Conservation (phyloP, 805 yeast species). For the Metschnikowia kunwiensis region DNA sequence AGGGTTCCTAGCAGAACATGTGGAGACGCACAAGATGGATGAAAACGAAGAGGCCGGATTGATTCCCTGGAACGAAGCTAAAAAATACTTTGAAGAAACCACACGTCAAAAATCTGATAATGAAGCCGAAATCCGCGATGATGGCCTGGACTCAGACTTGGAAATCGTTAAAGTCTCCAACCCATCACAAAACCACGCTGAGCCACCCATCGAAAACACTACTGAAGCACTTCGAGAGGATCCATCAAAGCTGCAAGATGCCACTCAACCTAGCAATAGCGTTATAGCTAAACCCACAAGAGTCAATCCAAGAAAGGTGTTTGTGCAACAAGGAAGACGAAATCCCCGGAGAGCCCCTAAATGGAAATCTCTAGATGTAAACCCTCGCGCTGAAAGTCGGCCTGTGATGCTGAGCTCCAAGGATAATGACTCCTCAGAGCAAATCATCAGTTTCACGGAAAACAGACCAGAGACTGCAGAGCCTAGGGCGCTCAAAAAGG, state of each 20-base stretch:
- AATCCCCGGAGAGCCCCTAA: background rate
- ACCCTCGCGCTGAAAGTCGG: too few relatives aligned
- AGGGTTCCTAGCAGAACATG: slow-evolving; percentile 9
- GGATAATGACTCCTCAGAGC: too few relatives aligned
- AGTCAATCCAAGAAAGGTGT: slow-evolving; percentile 1
- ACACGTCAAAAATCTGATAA: slow-evolving; percentile 15
- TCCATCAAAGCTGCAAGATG: too few relatives aligned
- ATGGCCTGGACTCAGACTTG: slow-evolving; percentile 9
- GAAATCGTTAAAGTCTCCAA: slow-evolving; percentile 7
- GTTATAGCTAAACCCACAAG: background rate
- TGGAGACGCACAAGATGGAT: slow-evolving; percentile 14
- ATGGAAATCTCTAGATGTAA: too few relatives aligned
- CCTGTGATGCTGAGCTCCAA: too few relatives aligned
- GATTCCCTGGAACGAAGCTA: slow-evolving; percentile 50
- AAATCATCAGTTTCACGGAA: too few relatives aligned
- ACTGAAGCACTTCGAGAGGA: too few relatives aligned
- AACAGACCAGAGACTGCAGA: too few relatives aligned
- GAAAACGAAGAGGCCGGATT: slow-evolving; percentile 49
- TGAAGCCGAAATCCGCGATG: slow-evolving; percentile 3
- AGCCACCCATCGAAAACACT: too few relatives aligned
- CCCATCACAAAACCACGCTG: too few relatives aligned
- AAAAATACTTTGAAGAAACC: slow-evolving; percentile 19
- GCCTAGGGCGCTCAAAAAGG: background rate
- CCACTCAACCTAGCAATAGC: too few relatives aligned
- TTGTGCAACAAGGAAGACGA: background rate